Base-by-base conservation (phyloP, 768 basidiomycete species). In the Russula abietina region DNA sequence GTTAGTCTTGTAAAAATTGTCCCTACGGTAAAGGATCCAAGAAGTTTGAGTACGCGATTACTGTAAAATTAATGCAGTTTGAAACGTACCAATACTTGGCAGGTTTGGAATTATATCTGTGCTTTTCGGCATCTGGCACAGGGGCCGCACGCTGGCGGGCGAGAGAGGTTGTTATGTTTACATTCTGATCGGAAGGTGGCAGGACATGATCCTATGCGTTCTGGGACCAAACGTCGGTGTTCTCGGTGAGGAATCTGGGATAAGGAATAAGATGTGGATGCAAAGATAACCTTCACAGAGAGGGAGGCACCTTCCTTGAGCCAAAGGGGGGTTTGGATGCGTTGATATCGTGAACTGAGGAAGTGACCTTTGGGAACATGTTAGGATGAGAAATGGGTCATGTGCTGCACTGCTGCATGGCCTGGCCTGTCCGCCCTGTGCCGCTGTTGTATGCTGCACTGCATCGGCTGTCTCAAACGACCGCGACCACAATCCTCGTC, bases 171-270 rank as follows among this genome's bases (percentile, higher is more conserved):
- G 81, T 77, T 55, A 97, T 93, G 14, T 76, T 76, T n/a, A 87
- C 84, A 45, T 77, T 80, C 71, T 96, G 92, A 74, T 93, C 91
- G 12, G 84, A 79, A 19, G 91, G 90, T 5, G 87, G 87, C 36
- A 87, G 85, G 50, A 94, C 91, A 70, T 93, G 91, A 71, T 93
- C 91, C 94, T 92, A 94, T 1, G 91, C 92, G 69, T 93, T 93
- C 65, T 92, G 87, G 28, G 80, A 79, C 89, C 91, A 94, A 3
- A 92, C 87, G 67, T 91, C 83, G n/a, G 77, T 71, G 45, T 86
- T 81, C 28, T 85, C 77, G 50, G 81, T 86, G 43, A 92, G 79
- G 71, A 89, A 89, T 72, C 90, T 90, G 43, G 14, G 43, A 12
- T 36, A 64, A 43, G 39, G 51, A 26, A 52, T 26, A 38, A 49